phyloP scores from a whole-genome alignment of 805 yeast species.

The Saturnispora hagleri region DNA sequence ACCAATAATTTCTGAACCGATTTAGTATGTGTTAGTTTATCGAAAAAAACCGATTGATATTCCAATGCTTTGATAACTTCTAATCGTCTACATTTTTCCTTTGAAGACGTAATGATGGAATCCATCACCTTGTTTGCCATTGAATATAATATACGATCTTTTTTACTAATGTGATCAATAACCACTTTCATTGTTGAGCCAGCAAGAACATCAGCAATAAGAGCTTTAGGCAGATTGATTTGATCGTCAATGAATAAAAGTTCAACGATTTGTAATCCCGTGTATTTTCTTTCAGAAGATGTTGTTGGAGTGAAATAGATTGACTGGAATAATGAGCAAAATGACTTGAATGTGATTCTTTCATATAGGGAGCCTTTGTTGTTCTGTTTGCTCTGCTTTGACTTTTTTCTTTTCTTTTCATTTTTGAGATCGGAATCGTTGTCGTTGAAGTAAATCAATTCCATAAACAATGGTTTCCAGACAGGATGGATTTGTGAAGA shows the following conservation, averaged over 20 bases:
- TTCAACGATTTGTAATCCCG: constrained; percentile 72
- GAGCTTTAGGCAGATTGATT: constrained; percentile 12
- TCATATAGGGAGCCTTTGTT: neutral
- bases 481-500: constrained; percentile 65
- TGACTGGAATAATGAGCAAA: constrained; percentile 81
- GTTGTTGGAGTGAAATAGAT: constrained; percentile 66
- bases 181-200: constrained; percentile 63
- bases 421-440: neutral
- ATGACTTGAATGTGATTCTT: constrained; percentile 42
- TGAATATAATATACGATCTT: constrained; percentile 56
- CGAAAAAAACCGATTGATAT: constrained; percentile 62
- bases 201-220: constrained; percentile 34
- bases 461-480: constrained; percentile 53
- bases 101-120: constrained; percentile 32
- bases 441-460: constrained; percentile 23
- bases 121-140: constrained; percentile 47
- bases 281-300: constrained; percentile 76
- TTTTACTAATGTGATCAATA: constrained; percentile 65
- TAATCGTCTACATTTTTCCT: constrained; percentile 29
- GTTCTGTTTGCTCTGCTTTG: constrained; percentile 10
- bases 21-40: constrained; percentile 65
- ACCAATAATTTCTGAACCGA: constrained; percentile 40
- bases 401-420: constrained; percentile 30
- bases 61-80: constrained; percentile 27
- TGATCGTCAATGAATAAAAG: constrained; percentile 30